These are phyloP conservation scores for Ceratobasidium sp. DNA, from an alignment of 1,284 basidiomycete species.

Conservation along the genomic window DNA sequence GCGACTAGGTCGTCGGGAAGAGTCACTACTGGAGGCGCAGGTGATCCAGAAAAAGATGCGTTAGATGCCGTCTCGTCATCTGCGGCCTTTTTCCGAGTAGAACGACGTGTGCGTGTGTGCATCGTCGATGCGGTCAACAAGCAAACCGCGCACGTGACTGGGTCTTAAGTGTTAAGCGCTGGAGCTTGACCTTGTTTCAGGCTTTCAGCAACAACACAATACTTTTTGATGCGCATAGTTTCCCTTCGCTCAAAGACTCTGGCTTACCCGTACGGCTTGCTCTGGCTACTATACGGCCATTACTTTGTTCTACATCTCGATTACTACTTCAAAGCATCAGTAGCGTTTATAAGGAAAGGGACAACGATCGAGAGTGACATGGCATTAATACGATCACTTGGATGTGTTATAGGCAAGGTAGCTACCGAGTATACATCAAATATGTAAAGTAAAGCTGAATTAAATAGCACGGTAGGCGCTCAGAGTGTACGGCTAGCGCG, in stretches of 20 bases:
- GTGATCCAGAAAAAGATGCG: conserved; percentile 20
- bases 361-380: no score
- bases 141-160: conserved; percentile 10
- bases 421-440: no score
- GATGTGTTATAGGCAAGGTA: no score
- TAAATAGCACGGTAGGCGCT: no score
- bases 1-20: conserved; percentile 29
- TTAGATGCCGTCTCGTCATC: conserved; percentile 32
- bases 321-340: no score
- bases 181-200: background rate
- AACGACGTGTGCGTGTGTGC: conserved; percentile 33
- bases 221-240: background rate
- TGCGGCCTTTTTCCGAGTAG: conserved; percentile 30
- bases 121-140: conserved; percentile 41
- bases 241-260: background rate
- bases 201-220: background rate
- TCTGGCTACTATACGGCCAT: no score
- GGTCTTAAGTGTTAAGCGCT: background rate
- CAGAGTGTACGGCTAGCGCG: no score
- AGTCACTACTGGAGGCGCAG: background rate
- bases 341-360: no score
- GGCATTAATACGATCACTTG: no score
- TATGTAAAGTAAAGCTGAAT: no score
- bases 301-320: no score
- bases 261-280: no score